Percentiles rank a stretch among this genome's conserved stretches.
Conservation (phyloP, 352 stramenopile species). For the Globisporangium alternatum region DNA sequence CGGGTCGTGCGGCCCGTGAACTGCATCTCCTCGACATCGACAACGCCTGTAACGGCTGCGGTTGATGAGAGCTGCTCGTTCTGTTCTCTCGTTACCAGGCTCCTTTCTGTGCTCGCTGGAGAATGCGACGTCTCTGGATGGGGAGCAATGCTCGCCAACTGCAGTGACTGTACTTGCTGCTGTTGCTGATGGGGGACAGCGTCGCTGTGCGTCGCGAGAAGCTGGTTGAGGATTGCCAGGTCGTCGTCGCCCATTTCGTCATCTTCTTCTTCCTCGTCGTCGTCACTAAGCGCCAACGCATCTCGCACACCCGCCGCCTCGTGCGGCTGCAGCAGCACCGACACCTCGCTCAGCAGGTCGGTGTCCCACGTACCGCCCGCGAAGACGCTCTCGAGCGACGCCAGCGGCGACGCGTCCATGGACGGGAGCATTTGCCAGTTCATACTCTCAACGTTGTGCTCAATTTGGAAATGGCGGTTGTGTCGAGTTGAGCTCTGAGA, state of each 20-base stretch:
- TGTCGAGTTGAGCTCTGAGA: too few species aligned
- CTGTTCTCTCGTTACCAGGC: background rate
- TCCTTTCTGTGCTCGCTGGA: background rate
- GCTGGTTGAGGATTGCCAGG: constrained; percentile 16
- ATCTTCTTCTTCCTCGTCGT: background rate
- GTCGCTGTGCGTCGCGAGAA: constrained; percentile 9
- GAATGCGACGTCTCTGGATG: background rate
- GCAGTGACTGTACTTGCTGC: background rate
- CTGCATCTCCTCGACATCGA: constrained; percentile 4
- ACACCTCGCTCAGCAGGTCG: constrained; percentile 15
- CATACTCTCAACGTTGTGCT: background rate
- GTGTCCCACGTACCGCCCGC: constrained; percentile 5
- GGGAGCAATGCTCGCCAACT: background rate
- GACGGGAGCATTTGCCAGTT: background rate
- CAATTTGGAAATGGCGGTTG: background rate
- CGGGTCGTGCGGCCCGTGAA: constrained; percentile 18
- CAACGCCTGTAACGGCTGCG: background rate
- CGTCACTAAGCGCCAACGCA: background rate
- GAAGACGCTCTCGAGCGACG: constrained; percentile 5
- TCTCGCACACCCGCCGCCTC: background rate
- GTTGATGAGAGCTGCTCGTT: background rate
- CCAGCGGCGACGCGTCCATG: background rate
- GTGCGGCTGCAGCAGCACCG: constrained; percentile 6
- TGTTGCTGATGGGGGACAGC: background rate
- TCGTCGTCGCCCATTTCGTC: constrained; percentile 15